Evolutionary conservation across 1,284 basidiomycete species (phyloP).

Genomic region (Papiliotrema nemorosa): DNA sequence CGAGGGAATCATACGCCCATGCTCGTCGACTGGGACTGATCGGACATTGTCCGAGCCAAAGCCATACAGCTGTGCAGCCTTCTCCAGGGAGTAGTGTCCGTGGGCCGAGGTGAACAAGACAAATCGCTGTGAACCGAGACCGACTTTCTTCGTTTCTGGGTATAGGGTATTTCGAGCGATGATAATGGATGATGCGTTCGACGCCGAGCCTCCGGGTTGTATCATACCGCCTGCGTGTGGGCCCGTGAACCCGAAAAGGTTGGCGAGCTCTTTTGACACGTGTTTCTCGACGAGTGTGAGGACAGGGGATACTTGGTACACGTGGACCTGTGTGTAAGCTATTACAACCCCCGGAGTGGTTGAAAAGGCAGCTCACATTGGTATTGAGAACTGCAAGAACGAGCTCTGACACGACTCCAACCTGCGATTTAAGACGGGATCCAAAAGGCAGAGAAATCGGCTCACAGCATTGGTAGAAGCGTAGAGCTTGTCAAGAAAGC

Average conservation of each 20-base stretch:
- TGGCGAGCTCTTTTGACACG: slow-evolving; percentile 21
- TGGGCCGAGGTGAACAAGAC: slow-evolving; percentile 46
- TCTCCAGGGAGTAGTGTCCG: slow-evolving; percentile 48
- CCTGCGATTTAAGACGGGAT: slow-evolving; percentile 5
- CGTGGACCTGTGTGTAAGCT: slow-evolving; percentile 30
- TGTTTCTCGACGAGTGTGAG: slow-evolving; percentile 41
- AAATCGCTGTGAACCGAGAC: slow-evolving; percentile 31
- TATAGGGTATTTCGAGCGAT: slow-evolving; percentile 46
- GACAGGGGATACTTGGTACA: slow-evolving; percentile 49
- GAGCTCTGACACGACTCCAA: slow-evolving; percentile 47
- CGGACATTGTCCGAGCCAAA: slow-evolving; percentile 43
- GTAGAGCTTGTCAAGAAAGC: slow-evolving; percentile 47
- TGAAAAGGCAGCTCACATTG: slow-evolving; percentile 19
- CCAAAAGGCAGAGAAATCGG: neutral
- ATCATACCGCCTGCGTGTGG: slow-evolving; percentile 22
- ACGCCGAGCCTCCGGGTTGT: slow-evolving; percentile 45
- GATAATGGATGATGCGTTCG: slow-evolving; percentile 47
- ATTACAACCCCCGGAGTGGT: neutral
- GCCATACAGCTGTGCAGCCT: slow-evolving; percentile 49
- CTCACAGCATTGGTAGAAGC: slow-evolving; percentile 43
- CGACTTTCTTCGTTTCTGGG: slow-evolving; percentile 38
- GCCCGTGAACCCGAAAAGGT: slow-evolving; percentile 21
- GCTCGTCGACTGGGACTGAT: slow-evolving; percentile 38
- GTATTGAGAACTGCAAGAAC: slow-evolving; percentile 48
- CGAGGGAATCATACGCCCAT: slow-evolving; percentile 16